Base-by-base conservation (phyloP, 2,329 filamentous ascomycete genomes). In the Cladophialophora immunda region DNA sequence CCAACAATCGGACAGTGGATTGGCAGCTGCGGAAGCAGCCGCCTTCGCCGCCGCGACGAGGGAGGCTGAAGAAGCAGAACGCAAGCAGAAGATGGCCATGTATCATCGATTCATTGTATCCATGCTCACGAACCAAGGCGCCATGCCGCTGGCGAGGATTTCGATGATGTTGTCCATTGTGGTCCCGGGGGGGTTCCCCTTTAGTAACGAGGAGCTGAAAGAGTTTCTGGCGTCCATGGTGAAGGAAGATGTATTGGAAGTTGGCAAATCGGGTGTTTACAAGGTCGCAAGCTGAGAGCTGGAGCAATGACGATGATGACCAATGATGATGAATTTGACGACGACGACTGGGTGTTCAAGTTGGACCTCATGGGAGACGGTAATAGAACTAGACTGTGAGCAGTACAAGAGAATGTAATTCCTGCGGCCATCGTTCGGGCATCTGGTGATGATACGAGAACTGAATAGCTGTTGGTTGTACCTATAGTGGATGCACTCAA, bases 141-240 rank as follows among this genome's bases (percentile, higher is more conserved):
- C 90, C 30, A 95, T 97, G 92, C 90, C 92, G 58, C 81, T 94
- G 66, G 84, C 84, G 63, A 87, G 93, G 76, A 96, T 99, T 71
- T 86, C 89, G 8, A 97, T 94, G 90, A 97, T 98, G 92, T 85
- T 99, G 84, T 93, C 92, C 80, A 94, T 98, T 86, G 86, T 94
- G 66, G 89, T 97, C 60, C 87, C 92, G 0, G 93, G 93, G 13
- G 94, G 93, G 1, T 97, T 97, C 76, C 88, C 92, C 0, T 97
- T 93, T 85, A 92, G 90, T 68, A 92, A 92, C 74, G 94, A 97
- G 76, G 94, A 98, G 80, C 80, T 98, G 68, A 87, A 89, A 73
- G 91, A 91, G 77, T 91, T 97, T 76, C 79, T 98, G 65, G 87
- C 82, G 8, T 88, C 90, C 67, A 94, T 97, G 87, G 89, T 94